Percentiles rank a stretch among this genome's conserved stretches.
phyloP scores from a whole-genome alignment of 345 rosid species.

The Populus nigra region DNA sequence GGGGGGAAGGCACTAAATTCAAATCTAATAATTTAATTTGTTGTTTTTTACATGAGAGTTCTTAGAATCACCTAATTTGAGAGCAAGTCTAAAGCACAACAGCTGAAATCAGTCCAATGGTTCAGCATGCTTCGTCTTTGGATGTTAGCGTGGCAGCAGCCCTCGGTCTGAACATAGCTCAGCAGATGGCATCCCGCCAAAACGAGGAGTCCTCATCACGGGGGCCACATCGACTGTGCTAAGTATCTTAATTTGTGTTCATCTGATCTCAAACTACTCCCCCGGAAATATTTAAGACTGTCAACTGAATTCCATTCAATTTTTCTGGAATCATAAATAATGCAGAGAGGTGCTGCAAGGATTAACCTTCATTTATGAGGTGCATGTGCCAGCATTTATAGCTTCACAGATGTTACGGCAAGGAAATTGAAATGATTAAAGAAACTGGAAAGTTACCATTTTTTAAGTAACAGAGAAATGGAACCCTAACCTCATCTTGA shows the following conservation, averaged over 20 bases:
- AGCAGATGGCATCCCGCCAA: slow-evolving; percentile 22
- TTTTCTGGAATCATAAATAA: slow-evolving; percentile 15
- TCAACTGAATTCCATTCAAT: slow-evolving; percentile 22
- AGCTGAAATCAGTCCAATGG: no score
- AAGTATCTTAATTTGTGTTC: slow-evolving; percentile 30
- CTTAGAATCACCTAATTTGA: not conserved
- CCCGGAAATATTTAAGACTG: slow-evolving; percentile 28
- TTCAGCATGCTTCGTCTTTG: no score
- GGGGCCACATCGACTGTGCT: slow-evolving; percentile 25
- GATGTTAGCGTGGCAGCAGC: not conserved
- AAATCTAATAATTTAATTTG: not conserved
- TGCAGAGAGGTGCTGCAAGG: slow-evolving; percentile 5
- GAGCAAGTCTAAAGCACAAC: not conserved
- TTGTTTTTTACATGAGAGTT: no score
- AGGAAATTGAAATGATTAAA: slow-evolving; percentile 10
- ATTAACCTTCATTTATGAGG: slow-evolving; percentile 38
- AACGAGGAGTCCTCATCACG: slow-evolving; percentile 38
- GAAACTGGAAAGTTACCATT: slow-evolving; percentile 9
- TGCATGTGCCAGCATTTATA: slow-evolving; percentile 44
- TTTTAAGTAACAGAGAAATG: not conserved
- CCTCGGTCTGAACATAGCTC: slow-evolving; percentile 1
- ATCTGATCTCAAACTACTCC: slow-evolving; percentile 35
- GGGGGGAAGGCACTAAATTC: not conserved
- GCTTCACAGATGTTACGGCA: slow-evolving; percentile 30
- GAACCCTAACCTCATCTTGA: slow-evolving; percentile 14